Evolutionary conservation across 2,329 filamentous ascomycete species (phyloP).

Genomic region (Aspergillus ustus): DNA sequence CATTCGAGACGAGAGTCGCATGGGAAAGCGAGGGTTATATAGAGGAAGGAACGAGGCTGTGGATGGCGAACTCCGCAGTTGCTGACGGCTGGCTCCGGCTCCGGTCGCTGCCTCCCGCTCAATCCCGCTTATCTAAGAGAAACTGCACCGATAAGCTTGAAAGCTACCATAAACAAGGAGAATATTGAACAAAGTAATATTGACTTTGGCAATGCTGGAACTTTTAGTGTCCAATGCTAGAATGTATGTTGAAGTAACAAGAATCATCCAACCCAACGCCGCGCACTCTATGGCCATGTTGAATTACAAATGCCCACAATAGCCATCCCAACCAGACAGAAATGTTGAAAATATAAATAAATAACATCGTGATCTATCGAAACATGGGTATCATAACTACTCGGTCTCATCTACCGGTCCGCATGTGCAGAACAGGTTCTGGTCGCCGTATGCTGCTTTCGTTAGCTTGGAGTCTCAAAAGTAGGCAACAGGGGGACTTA

Average conservation of each 20-base stretch:
- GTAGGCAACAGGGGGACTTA: constrained; percentile 54
- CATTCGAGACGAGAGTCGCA: not conserved
- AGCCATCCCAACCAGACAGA: constrained; percentile 13
- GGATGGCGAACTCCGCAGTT: constrained; percentile 18
- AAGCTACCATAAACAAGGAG: not conserved
- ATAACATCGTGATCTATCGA: constrained; percentile 22
- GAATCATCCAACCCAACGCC: constrained; percentile 20
- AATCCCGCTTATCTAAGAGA: not conserved
- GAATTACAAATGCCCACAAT: constrained; percentile 28
- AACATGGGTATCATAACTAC: constrained; percentile 45
- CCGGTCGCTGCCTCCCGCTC: constrained; percentile 26
- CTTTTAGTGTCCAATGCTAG: not conserved
- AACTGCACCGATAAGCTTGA: not conserved
- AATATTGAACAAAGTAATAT: not conserved
- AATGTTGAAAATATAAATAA: constrained; percentile 28
- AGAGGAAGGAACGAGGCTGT: not conserved
- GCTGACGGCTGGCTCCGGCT: constrained; percentile 32
- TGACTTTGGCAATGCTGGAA: not conserved
- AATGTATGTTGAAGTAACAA: constrained; percentile 6
- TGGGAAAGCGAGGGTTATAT: not conserved
- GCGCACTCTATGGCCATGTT: constrained; percentile 33
- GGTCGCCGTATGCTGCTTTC: constrained; percentile 76
- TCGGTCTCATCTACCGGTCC: constrained; percentile 72
- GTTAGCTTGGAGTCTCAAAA: constrained; percentile 29
- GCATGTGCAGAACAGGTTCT: constrained; percentile 94